These are phyloP conservation scores for Syzygium aromaticum DNA, from an alignment of 345 rosid species.

Conservation along the genomic window DNA sequence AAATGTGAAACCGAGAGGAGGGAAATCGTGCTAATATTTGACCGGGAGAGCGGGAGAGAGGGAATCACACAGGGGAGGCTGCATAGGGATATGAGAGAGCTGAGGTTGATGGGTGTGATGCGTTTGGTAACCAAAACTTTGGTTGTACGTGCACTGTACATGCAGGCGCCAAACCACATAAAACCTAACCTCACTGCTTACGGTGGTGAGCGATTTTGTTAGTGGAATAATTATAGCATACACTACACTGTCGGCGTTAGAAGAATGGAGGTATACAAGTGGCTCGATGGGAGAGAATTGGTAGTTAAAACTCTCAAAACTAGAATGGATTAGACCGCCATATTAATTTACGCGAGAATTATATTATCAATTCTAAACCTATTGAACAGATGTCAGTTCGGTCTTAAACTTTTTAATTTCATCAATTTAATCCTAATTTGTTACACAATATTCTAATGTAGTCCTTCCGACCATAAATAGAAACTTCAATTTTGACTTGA, in stretches of 20 bases:
- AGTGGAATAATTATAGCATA: no score
- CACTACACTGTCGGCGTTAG: no score
- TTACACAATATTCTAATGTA: neutral
- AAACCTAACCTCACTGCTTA: neutral
- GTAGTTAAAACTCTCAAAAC: no score
- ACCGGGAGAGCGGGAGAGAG: neutral
- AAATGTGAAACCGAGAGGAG: neutral
- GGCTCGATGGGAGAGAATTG: no score
- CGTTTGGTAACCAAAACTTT: neutral
- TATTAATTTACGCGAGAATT: no score
- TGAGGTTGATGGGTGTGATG: neutral
- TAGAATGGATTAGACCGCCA: neutral
- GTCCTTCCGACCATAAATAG: neutral
- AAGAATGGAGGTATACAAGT: no score
- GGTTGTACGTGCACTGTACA: neutral
- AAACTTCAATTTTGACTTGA: neutral
- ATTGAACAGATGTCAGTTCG: no score
- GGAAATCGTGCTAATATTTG: neutral
- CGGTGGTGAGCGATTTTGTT: no score
- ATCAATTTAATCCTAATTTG: accelerated
- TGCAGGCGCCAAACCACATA: neutral
- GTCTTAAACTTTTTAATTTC: neutral
- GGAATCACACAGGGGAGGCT: neutral
- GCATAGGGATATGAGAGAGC: neutral
- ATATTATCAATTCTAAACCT: no score